Evolutionary conservation across 192 early-diverging fungal genomes (phyloP).

Genomic region (Umbelopsis ramanniana): DNA sequence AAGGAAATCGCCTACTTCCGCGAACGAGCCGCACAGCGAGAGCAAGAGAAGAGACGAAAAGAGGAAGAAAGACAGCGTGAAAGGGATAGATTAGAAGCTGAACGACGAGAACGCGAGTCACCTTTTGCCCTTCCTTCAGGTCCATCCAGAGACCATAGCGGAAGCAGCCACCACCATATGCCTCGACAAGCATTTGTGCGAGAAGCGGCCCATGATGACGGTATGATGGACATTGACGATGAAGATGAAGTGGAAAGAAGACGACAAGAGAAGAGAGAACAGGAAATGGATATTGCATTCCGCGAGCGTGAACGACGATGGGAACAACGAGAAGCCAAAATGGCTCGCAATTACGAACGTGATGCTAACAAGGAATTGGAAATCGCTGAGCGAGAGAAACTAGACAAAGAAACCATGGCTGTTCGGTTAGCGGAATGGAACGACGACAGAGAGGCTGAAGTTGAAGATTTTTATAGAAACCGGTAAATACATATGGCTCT

Average conservation of each 20-base stretch:
- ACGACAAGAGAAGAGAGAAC: conserved; percentile 48
- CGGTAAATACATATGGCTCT: too few species aligned
- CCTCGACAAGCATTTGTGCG: conserved; percentile 48
- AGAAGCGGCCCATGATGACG: conserved; percentile 35
- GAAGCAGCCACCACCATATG: conserved; percentile 27
- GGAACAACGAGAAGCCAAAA: conserved; percentile 60
- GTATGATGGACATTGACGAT: conserved; percentile 36
- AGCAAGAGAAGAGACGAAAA: conserved; percentile 51
- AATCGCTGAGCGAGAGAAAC: conserved; percentile 38
- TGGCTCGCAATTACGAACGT: conserved; percentile 47
- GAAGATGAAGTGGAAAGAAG: conserved; percentile 39
- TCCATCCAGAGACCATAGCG: conserved; percentile 22
- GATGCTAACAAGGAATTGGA: conserved; percentile 53
- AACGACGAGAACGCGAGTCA: conserved; percentile 2
- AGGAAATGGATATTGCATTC: conserved; percentile 51
- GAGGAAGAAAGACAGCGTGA: conserved; percentile 50
- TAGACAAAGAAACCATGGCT: conserved; percentile 47
- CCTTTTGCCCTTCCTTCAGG: conserved; percentile 9
- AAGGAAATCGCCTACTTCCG: conserved; percentile 66
- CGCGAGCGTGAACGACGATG: conserved; percentile 66
- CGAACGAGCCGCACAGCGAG: conserved; percentile 62
- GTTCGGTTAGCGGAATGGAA: conserved; percentile 65
- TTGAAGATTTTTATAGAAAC: conserved; percentile 81
- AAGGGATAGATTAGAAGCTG: conserved; percentile 31
- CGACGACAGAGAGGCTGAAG: conserved; percentile 69